Conservation (phyloP, 345 rosid genomes). For the Trapa bicornis region DNA sequence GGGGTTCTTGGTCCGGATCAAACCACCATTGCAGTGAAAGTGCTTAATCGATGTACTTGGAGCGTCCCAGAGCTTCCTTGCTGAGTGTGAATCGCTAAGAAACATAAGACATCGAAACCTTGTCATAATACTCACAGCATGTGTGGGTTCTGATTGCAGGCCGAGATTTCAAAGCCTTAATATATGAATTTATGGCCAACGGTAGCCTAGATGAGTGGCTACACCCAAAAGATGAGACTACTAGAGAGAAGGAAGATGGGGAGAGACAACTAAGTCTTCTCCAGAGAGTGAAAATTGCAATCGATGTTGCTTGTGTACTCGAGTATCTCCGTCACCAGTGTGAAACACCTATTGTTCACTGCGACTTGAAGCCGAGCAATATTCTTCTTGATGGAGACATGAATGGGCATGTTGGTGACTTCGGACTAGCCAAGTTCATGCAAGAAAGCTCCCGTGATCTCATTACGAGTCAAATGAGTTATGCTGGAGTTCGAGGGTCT, state of each 20-base stretch:
- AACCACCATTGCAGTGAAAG: background rate
- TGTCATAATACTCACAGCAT: constrained; percentile 11
- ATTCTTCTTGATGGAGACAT: constrained; percentile 22
- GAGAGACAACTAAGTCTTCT: background rate
- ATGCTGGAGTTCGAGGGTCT: constrained; percentile 30
- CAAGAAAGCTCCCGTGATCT: background rate
- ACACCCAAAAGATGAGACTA: background rate
- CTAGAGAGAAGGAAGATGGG: background rate
- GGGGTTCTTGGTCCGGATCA: constrained; percentile 1
- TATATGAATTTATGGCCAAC: constrained; percentile 12
- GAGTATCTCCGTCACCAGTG: constrained; percentile 30
- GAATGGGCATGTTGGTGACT: constrained; percentile 32
- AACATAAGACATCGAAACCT: constrained; percentile 12
- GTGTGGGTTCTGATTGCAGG: constrained; percentile 12
- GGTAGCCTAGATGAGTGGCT: constrained; percentile 14
- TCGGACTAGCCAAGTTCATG: constrained; percentile 29
- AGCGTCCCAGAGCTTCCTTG: constrained; percentile 9
- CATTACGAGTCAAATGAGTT: constrained; percentile 16
- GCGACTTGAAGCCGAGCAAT: constrained; percentile 26
- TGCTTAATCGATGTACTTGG: constrained; percentile 2
- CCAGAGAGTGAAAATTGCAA: constrained; percentile 21
- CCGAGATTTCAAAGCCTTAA: constrained; percentile 10
- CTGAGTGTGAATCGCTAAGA: constrained; percentile 12
- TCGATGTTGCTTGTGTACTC: constrained; percentile 24
- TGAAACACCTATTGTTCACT: constrained; percentile 20